Conservation (phyloP, 768 basidiomycete species). For the Tulasnella sp. region DNA sequence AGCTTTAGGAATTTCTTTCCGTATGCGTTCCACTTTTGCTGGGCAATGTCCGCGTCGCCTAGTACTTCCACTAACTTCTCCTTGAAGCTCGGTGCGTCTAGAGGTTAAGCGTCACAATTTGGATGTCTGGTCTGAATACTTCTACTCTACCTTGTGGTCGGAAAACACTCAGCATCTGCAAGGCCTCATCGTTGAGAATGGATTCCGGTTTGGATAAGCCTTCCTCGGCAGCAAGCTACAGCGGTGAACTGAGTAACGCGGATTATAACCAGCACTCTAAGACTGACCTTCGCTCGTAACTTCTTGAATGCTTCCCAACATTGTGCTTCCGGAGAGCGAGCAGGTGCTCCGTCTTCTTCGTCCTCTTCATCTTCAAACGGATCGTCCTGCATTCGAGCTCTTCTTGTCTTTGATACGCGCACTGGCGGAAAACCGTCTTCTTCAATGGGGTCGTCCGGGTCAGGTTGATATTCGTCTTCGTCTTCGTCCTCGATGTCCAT, state of each 20-base stretch:
- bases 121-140: not conserved
- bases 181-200: slow-evolving; percentile 13
- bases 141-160: slow-evolving; percentile 16
- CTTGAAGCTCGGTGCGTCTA: slow-evolving; percentile 15
- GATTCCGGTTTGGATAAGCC: not conserved
- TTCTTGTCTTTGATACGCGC: slow-evolving; percentile 7
- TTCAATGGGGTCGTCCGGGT: not conserved
- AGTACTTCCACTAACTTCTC: slow-evolving; percentile 12
- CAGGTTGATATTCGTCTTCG: slow-evolving; percentile 5
- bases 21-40: slow-evolving; percentile 16
- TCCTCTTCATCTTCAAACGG: not conserved
- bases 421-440: slow-evolving; percentile 10
- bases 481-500: slow-evolving; percentile 6
- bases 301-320: slow-evolving; percentile 16
- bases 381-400: not conserved
- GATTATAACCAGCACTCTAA: not conserved
- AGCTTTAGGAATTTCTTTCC: slow-evolving; percentile 17
- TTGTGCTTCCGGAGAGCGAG: slow-evolving; percentile 2
- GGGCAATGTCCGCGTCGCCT: not conserved
- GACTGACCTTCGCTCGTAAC: slow-evolving; percentile 7
- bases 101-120: not conserved
- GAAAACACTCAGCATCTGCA: slow-evolving; percentile 16
- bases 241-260: not conserved
- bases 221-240: slow-evolving; percentile 10
- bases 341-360: not conserved